Evolutionary conservation across 768 basidiomycete species (phyloP).

Genomic region (Phylloporus sp.): DNA sequence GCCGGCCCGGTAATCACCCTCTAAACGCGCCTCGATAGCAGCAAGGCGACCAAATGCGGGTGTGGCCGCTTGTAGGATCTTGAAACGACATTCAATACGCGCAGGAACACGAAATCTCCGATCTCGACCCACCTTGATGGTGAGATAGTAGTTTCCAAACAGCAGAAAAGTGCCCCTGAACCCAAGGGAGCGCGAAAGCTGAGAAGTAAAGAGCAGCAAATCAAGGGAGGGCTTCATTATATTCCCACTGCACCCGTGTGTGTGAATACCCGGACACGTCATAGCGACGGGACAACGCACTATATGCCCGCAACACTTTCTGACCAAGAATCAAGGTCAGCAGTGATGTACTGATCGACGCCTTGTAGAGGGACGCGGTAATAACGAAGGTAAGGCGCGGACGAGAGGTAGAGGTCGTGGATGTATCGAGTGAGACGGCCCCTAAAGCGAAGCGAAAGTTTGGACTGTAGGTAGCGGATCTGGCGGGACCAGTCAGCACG

Average conservation of each 20-base stretch:
- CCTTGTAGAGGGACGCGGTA: conserved; percentile 63
- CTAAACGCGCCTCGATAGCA: conserved; percentile 77
- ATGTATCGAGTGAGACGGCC: conserved; percentile 87
- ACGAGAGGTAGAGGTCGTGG: conserved; percentile 86
- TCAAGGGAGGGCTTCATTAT: conserved; percentile 90
- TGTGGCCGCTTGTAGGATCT: conserved; percentile 77
- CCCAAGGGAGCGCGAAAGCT: conserved; percentile 83
- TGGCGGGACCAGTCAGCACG: conserved; percentile 25
- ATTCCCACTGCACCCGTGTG: conserved; percentile 60
- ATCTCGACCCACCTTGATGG: conserved; percentile 41
- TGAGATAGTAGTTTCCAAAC: conserved; percentile 82
- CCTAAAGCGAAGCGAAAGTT: conserved; percentile 74
- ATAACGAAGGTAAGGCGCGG: conserved; percentile 65
- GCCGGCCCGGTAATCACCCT: conserved; percentile 89
- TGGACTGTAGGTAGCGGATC: conserved; percentile 87
- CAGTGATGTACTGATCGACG: conserved; percentile 89
- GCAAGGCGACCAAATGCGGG: conserved; percentile 91
- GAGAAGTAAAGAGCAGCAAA: conserved; percentile 85
- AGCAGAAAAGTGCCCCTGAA: conserved; percentile 76
- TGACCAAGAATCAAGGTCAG: conserved; percentile 87
- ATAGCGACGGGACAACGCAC: conserved; percentile 44
- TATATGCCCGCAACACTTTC: conserved; percentile 83
- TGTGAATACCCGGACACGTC: background rate
- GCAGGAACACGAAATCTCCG: background rate
- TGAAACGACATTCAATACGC: background rate